Conservation (phyloP, 306 rosid species). For the Vachellia pachyceras region DNA sequence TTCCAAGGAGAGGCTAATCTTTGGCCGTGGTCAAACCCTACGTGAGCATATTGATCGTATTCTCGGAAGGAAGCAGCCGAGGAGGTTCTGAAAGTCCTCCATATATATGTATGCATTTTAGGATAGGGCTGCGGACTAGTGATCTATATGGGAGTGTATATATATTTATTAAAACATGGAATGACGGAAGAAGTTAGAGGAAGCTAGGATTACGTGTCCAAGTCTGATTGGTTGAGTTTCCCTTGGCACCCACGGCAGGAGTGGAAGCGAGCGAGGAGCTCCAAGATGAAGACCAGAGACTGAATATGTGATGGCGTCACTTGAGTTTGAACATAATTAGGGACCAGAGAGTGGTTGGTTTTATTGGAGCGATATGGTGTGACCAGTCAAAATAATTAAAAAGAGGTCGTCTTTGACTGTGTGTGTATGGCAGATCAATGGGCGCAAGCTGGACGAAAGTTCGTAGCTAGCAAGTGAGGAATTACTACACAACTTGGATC, state of each 20-base stretch:
- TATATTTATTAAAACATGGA: not conserved
- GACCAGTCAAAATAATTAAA: not conserved
- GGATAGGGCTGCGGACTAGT: not conserved
- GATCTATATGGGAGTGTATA: not conserved
- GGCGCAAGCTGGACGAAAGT: not conserved
- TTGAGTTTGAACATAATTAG: not conserved
- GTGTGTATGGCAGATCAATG: not conserved
- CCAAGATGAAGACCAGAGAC: conserved; percentile 9
- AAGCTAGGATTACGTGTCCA: conserved; percentile 30
- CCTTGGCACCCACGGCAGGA: not conserved
- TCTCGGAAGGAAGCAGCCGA: conserved; percentile 32
- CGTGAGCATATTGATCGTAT: not conserved
- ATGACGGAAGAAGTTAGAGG: not conserved
- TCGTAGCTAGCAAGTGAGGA: not conserved
- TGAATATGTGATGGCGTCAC: not conserved
- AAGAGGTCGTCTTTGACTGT: not conserved
- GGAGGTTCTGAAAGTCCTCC: conserved; percentile 28
- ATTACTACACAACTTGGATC: not conserved
- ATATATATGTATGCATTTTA: not conserved
- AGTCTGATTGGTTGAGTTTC: not conserved
- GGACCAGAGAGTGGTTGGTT: not conserved
- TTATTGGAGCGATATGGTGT: not conserved
- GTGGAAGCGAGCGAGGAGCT: not conserved
- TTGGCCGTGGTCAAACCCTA: not conserved
- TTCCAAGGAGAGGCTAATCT: conserved; percentile 24